phyloP scores from a whole-genome alignment of 495 filamentous ascomycete species.

The Daldinia vernicosa region DNA sequence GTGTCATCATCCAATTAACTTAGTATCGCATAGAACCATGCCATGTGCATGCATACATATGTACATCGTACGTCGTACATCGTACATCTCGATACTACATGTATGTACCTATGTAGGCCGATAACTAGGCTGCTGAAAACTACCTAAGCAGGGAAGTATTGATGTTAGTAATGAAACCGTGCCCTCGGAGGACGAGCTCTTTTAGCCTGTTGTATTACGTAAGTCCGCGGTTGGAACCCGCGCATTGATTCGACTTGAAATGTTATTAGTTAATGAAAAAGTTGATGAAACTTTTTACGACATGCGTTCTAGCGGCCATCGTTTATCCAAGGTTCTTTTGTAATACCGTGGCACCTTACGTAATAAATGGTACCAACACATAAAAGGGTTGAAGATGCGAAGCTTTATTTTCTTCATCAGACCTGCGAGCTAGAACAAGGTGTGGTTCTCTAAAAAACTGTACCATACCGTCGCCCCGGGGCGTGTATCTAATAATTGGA shows the following conservation, averaged over 20 bases:
- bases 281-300: conserved; percentile 6
- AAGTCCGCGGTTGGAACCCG: conserved; percentile 31
- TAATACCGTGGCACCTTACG: conserved; percentile 23
- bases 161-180: conserved; percentile 36
- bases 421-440: background rate
- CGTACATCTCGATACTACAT: conserved; percentile 35
- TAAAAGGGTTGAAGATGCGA: conserved; percentile 15
- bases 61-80: conserved; percentile 10
- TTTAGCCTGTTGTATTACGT: conserved; percentile 39
- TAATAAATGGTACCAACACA: conserved; percentile 14
- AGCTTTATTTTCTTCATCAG: conserved; percentile 5
- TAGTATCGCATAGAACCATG: conserved; percentile 25
- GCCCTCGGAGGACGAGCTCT: conserved; percentile 7
- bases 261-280: background rate
- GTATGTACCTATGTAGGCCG: background rate
- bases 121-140: conserved; percentile 8
- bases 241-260: conserved; percentile 8
- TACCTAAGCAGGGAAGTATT: background rate
- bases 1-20: conserved; percentile 37
- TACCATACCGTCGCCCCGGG: background rate
- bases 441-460: conserved; percentile 5
- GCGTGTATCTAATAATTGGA: conserved; percentile 12
- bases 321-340: conserved; percentile 21
- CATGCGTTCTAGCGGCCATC: conserved; percentile 5
- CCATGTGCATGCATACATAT: conserved; percentile 24